phyloP scores from a whole-genome alignment of 768 basidiomycete genomes.

The Macrolepiota albuminosa region DNA sequence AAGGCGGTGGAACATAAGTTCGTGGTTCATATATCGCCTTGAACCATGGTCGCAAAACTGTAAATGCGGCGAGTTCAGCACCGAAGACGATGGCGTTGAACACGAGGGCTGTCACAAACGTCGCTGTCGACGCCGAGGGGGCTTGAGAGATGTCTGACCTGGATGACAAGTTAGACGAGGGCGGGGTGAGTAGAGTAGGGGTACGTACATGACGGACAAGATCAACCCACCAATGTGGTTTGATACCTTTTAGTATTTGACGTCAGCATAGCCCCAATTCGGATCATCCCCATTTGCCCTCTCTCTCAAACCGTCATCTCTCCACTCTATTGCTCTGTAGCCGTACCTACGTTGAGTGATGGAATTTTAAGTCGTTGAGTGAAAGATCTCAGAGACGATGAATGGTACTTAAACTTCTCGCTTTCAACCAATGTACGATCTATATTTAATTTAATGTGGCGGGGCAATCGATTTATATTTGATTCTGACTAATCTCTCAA shows the following conservation, averaged over 20 bases:
- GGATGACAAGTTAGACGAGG: neutral
- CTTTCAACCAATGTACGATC: no score
- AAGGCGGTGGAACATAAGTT: slow-evolving; percentile 52
- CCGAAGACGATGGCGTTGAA: slow-evolving; percentile 77
- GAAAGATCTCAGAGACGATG: neutral
- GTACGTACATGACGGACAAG: slow-evolving; percentile 20
- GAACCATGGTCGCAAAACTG: slow-evolving; percentile 81
- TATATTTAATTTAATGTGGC: neutral
- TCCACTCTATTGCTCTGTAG: neutral
- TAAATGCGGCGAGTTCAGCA: slow-evolving; percentile 69
- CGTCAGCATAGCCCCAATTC: slow-evolving; percentile 13
- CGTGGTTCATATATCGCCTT: slow-evolving; percentile 87
- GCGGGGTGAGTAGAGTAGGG: neutral
- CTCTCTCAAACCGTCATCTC: neutral
- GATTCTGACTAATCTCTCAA: neutral
- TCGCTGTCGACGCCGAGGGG: slow-evolving; percentile 60
- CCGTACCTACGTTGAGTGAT: neutral
- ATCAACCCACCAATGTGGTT: slow-evolving; percentile 17
- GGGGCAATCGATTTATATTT: neutral
- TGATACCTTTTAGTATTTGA: slow-evolving; percentile 10
- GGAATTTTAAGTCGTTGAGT: neutral
- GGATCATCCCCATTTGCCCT: neutral
- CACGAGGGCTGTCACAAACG: slow-evolving; percentile 81
- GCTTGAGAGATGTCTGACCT: slow-evolving; percentile 41
- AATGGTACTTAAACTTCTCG: neutral